A percentile compares a stretch with the other conserved stretches of the same genome.
These are phyloP conservation scores for Diaporthe ampelina DNA, from an alignment of 2,329 filamentous ascomycete genomes.

Conservation along the genomic window DNA sequence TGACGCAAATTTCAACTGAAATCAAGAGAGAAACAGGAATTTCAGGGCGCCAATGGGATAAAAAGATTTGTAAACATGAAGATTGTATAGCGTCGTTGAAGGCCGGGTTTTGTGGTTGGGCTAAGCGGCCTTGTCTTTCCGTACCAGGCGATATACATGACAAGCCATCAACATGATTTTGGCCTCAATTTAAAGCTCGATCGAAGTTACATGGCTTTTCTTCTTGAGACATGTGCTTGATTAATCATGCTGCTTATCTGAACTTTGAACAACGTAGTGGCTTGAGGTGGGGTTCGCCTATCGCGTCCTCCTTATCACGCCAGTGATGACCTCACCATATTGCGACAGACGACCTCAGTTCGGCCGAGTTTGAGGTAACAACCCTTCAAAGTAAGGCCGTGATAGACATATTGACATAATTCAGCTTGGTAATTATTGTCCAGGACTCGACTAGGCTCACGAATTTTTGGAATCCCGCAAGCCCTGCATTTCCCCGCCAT, in stretches of 20 bases:
- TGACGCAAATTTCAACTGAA: too few relatives aligned
- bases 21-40: too few relatives aligned
- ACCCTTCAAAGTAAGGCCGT: too few relatives aligned
- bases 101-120: not conserved
- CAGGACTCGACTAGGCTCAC: not conserved
- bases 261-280: not conserved
- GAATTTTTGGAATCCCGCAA: not conserved
- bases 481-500: not conserved
- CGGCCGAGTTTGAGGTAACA: too few relatives aligned
- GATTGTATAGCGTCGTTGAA: not conserved
- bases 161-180: not conserved
- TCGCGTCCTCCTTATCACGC: constrained; percentile 14
- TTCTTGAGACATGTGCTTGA: not conserved
- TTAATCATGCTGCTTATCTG: not conserved
- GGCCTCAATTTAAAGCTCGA: not conserved
- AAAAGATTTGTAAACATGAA: too few relatives aligned
- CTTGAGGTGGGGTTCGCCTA: not conserved
- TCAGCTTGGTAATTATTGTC: too few relatives aligned
- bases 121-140: not conserved
- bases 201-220: not conserved
- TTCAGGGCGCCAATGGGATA: too few relatives aligned
- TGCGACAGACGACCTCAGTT: not conserved
- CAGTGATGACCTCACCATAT: constrained; percentile 24
- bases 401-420: too few relatives aligned
- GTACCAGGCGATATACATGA: not conserved